Evolutionary conservation across 176 grass and related monocot species (phyloP).

Genomic region (Panicum miliaceum): DNA sequence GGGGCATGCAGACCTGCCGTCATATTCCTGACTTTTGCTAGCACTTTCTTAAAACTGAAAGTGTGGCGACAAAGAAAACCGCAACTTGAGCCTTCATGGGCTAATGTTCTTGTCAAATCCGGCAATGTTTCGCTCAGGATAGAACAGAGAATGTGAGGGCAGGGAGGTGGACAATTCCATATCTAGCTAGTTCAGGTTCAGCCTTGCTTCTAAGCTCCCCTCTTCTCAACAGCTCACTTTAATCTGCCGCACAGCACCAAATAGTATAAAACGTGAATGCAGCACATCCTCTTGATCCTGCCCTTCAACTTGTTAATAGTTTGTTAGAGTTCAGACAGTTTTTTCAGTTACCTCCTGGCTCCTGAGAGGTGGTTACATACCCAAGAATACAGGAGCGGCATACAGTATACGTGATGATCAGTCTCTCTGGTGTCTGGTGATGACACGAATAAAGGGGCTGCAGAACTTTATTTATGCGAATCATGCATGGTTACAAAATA

Average conservation of each 20-base stretch:
- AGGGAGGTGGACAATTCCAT: not conserved
- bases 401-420: not conserved
- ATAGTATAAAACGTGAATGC: not conserved
- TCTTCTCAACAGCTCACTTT: conserved; percentile 9
- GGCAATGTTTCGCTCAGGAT: conserved; percentile 17
- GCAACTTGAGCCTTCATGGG: not conserved
- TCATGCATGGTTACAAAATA: not conserved
- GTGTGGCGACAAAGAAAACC: not conserved
- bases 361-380: not conserved
- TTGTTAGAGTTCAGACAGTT: not conserved
- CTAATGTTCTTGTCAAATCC: conserved; percentile 23
- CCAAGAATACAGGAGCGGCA: not conserved
- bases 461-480: conserved; percentile 47
- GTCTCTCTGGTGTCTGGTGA: not conserved
- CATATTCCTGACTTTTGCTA: not conserved
- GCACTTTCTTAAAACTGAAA: conserved; percentile 32
- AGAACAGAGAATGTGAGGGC: not conserved
- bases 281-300: not conserved
- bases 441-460: not conserved
- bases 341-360: not conserved
- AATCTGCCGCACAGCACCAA: not conserved
- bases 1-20: conserved; percentile 15
- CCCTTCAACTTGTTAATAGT: not conserved
- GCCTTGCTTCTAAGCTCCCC: conserved; percentile 18
- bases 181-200: not conserved